Evolutionary conservation across 148 eudicot genomes (phyloP).

Genomic region (Rhododendron ferrugineum): DNA sequence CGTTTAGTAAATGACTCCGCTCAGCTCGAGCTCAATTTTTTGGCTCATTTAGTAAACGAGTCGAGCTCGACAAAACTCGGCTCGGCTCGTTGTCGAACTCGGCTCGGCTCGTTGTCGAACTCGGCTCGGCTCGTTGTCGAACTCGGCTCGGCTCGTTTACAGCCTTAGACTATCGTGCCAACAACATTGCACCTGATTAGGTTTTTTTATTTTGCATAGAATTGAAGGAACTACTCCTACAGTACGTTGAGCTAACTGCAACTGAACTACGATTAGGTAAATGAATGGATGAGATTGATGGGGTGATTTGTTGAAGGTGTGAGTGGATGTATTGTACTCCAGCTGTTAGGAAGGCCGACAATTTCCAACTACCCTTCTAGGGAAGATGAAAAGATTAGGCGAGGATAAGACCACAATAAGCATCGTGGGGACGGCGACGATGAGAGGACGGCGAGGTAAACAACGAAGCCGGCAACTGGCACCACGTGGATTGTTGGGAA

Average conservation of each 20-base stretch:
- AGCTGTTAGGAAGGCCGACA: not conserved
- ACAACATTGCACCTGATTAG: too few species aligned
- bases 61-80: too few species aligned
- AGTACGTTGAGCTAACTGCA: not conserved
- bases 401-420: conserved; percentile 12
- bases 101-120: too few species aligned
- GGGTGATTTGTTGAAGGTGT: not conserved
- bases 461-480: not conserved
- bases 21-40: too few species aligned
- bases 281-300: not conserved
- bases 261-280: not conserved
- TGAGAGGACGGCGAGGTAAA: not conserved
- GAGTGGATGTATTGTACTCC: not conserved
- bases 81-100: too few species aligned
- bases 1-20: too few species aligned
- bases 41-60: too few species aligned
- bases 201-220: not conserved
- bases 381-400: not conserved
- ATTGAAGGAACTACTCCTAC: not conserved
- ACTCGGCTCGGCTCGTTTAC: too few species aligned
- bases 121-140: too few species aligned
- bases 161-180: too few species aligned
- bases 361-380: not conserved
- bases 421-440: not conserved
- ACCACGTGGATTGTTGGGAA: conserved; percentile 5